phyloP scores from a whole-genome alignment of 129 eudicot species.

The Escallonia rubra region DNA sequence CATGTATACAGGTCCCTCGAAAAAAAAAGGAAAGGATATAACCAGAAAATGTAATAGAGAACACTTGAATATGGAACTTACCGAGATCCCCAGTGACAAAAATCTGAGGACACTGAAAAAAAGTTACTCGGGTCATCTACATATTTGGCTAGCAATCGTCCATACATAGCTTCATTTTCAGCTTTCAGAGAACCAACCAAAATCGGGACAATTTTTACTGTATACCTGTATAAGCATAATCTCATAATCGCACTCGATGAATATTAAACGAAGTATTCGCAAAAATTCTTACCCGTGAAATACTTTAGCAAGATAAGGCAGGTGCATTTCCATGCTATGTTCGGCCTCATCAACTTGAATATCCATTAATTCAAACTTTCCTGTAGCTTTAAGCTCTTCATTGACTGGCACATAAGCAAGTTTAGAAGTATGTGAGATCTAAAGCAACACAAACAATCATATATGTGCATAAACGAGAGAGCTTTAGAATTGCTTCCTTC shows the following conservation, averaged over 20 bases:
- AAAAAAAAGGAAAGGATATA: background rate
- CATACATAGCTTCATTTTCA: conserved; percentile 84
- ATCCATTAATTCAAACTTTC: conserved; percentile 91
- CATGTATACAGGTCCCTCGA: background rate
- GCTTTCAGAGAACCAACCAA: conserved; percentile 91
- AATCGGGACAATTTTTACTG: conserved; percentile 84
- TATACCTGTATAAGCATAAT: conserved; percentile 35
- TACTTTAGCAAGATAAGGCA: conserved; percentile 91
- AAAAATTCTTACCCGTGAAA: conserved; percentile 61
- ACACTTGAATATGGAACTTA: conserved; percentile 17
- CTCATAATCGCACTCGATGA: conserved; percentile 2
- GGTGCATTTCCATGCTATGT: conserved; percentile 99
- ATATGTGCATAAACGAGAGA: no score
- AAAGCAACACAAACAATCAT: no score
- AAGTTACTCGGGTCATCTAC: conserved; percentile 83
- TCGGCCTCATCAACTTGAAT: conserved; percentile 88
- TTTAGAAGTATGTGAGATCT: background rate
- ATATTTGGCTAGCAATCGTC: conserved; percentile 74
- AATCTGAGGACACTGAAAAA: conserved; percentile 92
- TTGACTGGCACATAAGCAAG: conserved; percentile 40
- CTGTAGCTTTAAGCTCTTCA: conserved; percentile 84
- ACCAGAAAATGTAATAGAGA: background rate
- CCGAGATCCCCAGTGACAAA: conserved; percentile 99
- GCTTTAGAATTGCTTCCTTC: no score
- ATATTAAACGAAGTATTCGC: background rate